Conservation (phyloP, 176 grass and related monocot species). For the Lolium perenne region DNA sequence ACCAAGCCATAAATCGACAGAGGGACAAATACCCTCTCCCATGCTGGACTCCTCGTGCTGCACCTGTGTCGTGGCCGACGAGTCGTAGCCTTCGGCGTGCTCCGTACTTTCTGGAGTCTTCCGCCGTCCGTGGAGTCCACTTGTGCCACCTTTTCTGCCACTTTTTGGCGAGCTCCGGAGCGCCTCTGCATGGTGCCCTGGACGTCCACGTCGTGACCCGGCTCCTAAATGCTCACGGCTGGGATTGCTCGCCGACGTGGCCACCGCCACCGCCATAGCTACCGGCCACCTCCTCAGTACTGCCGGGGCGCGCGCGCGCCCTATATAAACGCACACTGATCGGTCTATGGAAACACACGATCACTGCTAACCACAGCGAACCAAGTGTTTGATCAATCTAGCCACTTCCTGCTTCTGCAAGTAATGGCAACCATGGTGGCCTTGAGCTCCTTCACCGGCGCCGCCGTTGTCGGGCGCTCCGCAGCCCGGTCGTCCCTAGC, state of each 20-base stretch:
- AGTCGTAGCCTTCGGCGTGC: background rate
- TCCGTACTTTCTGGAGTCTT: slow-evolving; percentile 1
- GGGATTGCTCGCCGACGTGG: slow-evolving; percentile 16
- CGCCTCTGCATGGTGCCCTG: background rate
- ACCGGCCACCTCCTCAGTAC: background rate
- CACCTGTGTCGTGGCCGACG: background rate
- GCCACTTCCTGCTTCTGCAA: background rate
- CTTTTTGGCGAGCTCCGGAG: background rate
- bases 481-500: background rate
- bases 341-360: background rate
- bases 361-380: background rate
- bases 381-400: background rate
- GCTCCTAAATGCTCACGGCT: background rate
- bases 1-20: background rate
- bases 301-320: background rate
- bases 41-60: too few relatives aligned
- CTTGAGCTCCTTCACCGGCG: background rate
- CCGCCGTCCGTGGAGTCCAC: background rate
- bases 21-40: background rate
- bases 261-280: background rate
- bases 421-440: slow-evolving; percentile 16
- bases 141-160: background rate
- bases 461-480: background rate
- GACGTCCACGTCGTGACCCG: slow-evolving; percentile 25
- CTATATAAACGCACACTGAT: background rate